Evolutionary conservation across 1,139 yeast species (phyloP).

Genomic region (Debaryomycetaceae sp.): DNA sequence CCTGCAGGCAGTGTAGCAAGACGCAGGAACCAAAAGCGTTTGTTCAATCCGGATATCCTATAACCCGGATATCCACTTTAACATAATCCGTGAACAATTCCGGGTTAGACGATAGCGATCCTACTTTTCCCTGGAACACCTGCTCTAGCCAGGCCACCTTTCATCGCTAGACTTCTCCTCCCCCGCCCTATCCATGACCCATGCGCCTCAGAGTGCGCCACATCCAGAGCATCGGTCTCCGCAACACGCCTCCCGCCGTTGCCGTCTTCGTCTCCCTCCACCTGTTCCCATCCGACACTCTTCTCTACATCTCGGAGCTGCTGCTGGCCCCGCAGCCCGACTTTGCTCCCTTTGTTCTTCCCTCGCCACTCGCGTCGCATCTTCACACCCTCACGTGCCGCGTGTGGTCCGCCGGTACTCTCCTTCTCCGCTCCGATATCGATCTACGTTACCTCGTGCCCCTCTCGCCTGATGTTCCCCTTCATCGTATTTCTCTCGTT

Average conservation of each 20-base stretch:
- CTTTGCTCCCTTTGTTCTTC: slow-evolving; percentile 20
- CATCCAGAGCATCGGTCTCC: background rate
- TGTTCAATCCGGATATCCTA: no score
- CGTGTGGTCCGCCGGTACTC: slow-evolving; percentile 10
- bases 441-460: background rate
- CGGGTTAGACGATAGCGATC: no score
- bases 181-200: no score
- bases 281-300: background rate
- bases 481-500: background rate
- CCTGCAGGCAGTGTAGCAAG: background rate
- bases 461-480: background rate
- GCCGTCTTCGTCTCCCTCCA: background rate
- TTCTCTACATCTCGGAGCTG: slow-evolving; percentile 26
- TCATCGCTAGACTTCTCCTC: no score
- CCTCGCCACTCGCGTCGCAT: slow-evolving; percentile 8
- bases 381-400: slow-evolving; percentile 4
- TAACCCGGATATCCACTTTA: no score
- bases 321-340: slow-evolving; percentile 16
- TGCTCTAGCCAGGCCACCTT: no score
- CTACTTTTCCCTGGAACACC: no score
- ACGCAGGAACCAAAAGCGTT: no score
- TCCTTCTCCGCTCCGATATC: background rate
- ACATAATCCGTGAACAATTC: no score
- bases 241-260: background rate
- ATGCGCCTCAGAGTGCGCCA: background rate